Evolutionary conservation across 257 asterid species (phyloP).

Genomic region (Nicotiana knightiana): DNA sequence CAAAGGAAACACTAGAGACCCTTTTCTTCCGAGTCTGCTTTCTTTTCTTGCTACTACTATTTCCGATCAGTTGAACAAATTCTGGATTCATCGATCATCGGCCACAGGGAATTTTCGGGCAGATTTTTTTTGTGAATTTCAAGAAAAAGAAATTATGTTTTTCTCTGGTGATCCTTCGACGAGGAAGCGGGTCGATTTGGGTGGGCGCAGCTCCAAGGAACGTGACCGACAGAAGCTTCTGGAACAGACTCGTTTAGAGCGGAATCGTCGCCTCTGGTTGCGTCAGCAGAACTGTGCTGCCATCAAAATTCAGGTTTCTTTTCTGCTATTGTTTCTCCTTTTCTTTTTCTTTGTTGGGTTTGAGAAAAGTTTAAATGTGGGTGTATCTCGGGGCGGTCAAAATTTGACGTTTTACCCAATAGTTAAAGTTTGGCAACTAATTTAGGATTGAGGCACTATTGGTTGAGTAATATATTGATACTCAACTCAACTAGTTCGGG

Average conservation of each 20-base stretch:
- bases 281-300: slow-evolving; percentile 91
- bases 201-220: slow-evolving; percentile 97
- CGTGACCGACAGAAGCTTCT: slow-evolving; percentile 88
- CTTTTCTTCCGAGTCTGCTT: neutral
- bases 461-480: neutral
- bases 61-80: neutral
- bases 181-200: slow-evolving; percentile 90
- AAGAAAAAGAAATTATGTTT: slow-evolving; percentile 40
- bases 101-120: neutral
- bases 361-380: neutral
- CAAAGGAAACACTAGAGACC: neutral
- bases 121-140: neutral
- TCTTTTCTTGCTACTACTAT: neutral
- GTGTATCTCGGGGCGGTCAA: neutral
- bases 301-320: slow-evolving; percentile 63
- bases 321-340: neutral
- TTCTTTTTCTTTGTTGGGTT: neutral
- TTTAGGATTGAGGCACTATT: neutral
- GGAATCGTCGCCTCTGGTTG: slow-evolving; percentile 61
- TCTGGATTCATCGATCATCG: neutral
- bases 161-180: slow-evolving; percentile 87
- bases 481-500: neutral
- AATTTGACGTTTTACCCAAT: neutral
- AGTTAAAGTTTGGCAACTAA: neutral
- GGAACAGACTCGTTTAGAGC: slow-evolving; percentile 80